Evolutionary conservation across 257 asterid genomes (phyloP).

Genomic region (Ophiorrhiza pumila): DNA sequence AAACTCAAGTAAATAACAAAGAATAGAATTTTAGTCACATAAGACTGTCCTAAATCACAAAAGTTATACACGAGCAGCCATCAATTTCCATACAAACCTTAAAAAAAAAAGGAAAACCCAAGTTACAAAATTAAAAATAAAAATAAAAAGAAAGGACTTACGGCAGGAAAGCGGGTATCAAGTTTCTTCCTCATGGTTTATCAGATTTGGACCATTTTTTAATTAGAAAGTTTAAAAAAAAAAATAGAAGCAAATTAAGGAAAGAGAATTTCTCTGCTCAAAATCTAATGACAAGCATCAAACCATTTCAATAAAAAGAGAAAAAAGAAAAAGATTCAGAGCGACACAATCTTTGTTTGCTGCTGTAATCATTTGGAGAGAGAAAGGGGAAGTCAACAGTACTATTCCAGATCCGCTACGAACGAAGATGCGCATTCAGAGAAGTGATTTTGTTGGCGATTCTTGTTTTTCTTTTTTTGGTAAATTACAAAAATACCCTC

Average conservation of each 20-base stretch:
- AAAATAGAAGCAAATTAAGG: background rate
- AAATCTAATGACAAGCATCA: background rate
- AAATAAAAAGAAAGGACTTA: conserved; percentile 20
- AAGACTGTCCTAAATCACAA: background rate
- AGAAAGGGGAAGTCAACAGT: background rate
- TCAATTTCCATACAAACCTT: background rate
- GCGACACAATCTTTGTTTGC: background rate
- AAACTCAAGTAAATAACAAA: background rate
- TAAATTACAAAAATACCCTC: too few relatives aligned
- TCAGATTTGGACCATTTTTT: conserved; percentile 11
- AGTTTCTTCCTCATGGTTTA: conserved; percentile 62
- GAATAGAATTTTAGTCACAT: background rate
- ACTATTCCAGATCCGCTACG: conserved; percentile 13
- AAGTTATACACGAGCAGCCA: background rate
- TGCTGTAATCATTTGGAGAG: background rate
- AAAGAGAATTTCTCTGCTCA: conserved; percentile 6
- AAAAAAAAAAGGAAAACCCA: background rate
- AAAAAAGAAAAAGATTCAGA: background rate
- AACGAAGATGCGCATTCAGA: conserved; percentile 1
- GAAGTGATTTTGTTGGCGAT: background rate
- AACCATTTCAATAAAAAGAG: background rate
- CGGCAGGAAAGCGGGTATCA: conserved; percentile 80
- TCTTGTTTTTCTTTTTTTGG: too few relatives aligned
- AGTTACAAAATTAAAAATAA: background rate
- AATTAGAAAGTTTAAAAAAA: background rate